Conservation (phyloP, 1,139 yeast genomes). For the Blastobotrys proliferans region DNA sequence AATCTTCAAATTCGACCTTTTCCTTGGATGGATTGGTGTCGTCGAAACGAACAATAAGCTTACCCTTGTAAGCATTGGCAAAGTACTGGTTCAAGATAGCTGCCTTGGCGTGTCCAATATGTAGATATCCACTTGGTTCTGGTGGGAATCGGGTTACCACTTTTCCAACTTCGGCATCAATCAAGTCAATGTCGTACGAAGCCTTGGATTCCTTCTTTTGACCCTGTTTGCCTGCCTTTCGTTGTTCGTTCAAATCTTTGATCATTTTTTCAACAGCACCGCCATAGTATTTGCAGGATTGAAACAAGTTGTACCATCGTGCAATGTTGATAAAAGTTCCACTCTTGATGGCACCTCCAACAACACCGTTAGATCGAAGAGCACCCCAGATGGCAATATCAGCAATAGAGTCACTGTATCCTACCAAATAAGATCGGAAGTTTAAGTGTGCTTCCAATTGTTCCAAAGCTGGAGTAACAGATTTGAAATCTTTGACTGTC, state of each 20-base stretch:
- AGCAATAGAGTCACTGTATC: slow-evolving; percentile 62
- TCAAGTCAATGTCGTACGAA: slow-evolving; percentile 85
- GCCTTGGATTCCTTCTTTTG: slow-evolving; percentile 57
- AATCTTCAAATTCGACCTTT: slow-evolving; percentile 85
- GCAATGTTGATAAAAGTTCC: slow-evolving; percentile 79
- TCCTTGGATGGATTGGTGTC: slow-evolving; percentile 97
- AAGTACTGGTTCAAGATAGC: slow-evolving; percentile 93
- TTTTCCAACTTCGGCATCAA: slow-evolving; percentile 85
- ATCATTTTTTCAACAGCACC: slow-evolving; percentile 63
- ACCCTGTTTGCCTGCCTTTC: slow-evolving; percentile 61
- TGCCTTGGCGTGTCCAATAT: slow-evolving; percentile 97
- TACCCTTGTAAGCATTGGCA: slow-evolving; percentile 91
- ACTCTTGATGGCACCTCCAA: slow-evolving; percentile 84
- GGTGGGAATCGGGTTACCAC: slow-evolving; percentile 98
- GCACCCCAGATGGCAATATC: slow-evolving; percentile 94
- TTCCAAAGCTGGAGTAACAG: slow-evolving; percentile 72
- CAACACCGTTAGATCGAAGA: slow-evolving; percentile 85
- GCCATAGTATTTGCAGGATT: slow-evolving; percentile 62
- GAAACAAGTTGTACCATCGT: slow-evolving; percentile 88
- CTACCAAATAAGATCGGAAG: slow-evolving; percentile 75
- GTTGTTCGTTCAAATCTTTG: slow-evolving; percentile 66
- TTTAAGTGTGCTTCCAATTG: slow-evolving; percentile 77
- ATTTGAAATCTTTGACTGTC: slow-evolving; percentile 82
- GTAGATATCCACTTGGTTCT: slow-evolving; percentile 87
- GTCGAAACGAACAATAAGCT: slow-evolving; percentile 90